phyloP scores from a whole-genome alignment of 148 eudicot species.

The Camellia sinensis region DNA sequence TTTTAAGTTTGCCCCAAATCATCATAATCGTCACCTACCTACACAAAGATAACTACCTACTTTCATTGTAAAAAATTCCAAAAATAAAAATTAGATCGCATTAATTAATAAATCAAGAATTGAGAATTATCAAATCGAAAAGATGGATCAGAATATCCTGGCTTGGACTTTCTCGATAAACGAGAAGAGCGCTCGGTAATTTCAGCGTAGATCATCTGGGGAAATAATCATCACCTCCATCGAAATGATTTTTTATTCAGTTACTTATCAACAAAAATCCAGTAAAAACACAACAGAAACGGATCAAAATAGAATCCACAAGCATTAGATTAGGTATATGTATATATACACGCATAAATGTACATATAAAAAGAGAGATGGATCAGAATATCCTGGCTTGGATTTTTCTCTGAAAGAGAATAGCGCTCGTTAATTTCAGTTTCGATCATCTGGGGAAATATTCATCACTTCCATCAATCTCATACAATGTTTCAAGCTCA shows the following conservation, averaged over 20 bases:
- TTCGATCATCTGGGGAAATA: constrained; percentile 32
- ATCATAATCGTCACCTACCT: too few species aligned
- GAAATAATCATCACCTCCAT: constrained; percentile 26
- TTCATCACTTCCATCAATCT: constrained; percentile 18
- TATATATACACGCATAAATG: background rate
- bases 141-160: constrained; percentile 26
- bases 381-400: constrained; percentile 32
- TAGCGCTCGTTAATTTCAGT: constrained; percentile 26
- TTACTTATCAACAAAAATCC: background rate
- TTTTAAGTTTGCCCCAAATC: background rate
- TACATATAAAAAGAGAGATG: background rate
- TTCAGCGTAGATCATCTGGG: constrained; percentile 27
- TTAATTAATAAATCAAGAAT: background rate
- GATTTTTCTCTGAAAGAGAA: constrained; percentile 9
- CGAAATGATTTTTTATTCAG: background rate
- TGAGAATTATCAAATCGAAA: background rate
- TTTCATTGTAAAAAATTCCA: background rate
- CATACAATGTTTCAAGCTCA: background rate
- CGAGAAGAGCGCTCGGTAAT: constrained; percentile 19
- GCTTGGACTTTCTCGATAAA: constrained; percentile 17
- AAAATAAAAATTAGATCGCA: background rate
- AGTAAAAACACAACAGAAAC: background rate
- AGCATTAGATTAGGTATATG: background rate
- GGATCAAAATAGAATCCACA: background rate
- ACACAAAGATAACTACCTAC: too few species aligned